These are phyloP conservation scores for Purpureocillium takamizusanense DNA, from an alignment of 2,329 filamentous ascomycete genomes.

Conservation along the genomic window DNA sequence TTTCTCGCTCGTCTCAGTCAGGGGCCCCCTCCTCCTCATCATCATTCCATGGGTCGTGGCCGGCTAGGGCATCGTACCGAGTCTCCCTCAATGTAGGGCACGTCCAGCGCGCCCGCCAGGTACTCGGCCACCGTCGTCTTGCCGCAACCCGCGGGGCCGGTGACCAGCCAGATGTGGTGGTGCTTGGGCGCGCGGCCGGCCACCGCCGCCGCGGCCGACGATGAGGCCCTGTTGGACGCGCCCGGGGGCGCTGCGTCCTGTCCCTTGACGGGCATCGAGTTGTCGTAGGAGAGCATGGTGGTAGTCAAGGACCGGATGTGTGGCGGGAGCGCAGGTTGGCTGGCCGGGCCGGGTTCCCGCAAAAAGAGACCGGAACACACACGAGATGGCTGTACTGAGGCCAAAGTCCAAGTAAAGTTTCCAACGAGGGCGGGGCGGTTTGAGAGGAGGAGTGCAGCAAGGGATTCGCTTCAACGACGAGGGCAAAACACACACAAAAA, in stretches of 20 bases:
- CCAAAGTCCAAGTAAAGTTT: too few species aligned
- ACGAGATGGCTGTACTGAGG: too few species aligned
- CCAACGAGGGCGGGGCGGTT: too few species aligned
- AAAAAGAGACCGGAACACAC: too few species aligned
- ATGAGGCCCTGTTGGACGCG: slow-evolving; percentile 7
- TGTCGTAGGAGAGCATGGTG: slow-evolving; percentile 48
- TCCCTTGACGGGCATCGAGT: slow-evolving; percentile 34
- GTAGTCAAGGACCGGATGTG: too few species aligned
- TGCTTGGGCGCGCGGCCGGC: slow-evolving; percentile 17
- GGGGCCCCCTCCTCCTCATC: too few species aligned
- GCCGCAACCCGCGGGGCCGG: slow-evolving; percentile 69
- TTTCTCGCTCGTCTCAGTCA: neutral
- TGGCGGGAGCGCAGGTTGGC: too few species aligned
- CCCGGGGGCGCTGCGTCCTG: slow-evolving; percentile 19
- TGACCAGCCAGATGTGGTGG: slow-evolving; percentile 74
- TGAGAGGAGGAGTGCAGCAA: too few species aligned
- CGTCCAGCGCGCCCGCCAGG: slow-evolving; percentile 49
- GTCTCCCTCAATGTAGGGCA: slow-evolving; percentile 72
- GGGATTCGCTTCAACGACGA: too few species aligned
- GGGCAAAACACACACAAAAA: slow-evolving; percentile 1
- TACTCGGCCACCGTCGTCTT: slow-evolving; percentile 67
- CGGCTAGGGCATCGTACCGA: slow-evolving; percentile 44
- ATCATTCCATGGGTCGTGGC: too few species aligned
- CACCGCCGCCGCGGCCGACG: slow-evolving; percentile 16
- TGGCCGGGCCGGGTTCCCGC: too few species aligned